These are phyloP conservation scores for Sugiyamaella mastotermitis DNA, from an alignment of 805 yeast species.

Conservation along the genomic window DNA sequence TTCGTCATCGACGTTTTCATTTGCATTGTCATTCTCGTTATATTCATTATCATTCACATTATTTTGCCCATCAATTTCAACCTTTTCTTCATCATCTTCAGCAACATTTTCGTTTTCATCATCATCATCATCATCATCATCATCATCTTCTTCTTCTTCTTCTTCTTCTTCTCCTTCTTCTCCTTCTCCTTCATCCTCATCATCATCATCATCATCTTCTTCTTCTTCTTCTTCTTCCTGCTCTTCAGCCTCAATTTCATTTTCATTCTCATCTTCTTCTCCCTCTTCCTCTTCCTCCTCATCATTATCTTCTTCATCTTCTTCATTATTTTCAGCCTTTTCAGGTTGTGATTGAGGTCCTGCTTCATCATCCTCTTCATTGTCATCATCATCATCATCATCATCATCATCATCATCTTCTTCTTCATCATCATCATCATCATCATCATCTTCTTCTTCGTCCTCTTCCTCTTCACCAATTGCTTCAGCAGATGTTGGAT, in stretches of 20 bases:
- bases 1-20: slow-evolving; percentile 3
- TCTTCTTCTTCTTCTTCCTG: slow-evolving; percentile 17
- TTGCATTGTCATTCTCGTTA: slow-evolving; percentile 1
- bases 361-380: slow-evolving; percentile 11
- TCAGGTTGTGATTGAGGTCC: slow-evolving; percentile 1
- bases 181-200: slow-evolving; percentile 19
- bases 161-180: slow-evolving; percentile 10
- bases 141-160: slow-evolving; percentile 7
- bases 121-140: slow-evolving; percentile 16
- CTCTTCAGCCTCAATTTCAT: slow-evolving; percentile 15
- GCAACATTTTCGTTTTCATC: neutral
- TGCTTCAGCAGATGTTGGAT: slow-evolving; percentile 15
- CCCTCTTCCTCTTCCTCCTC: slow-evolving; percentile 13
- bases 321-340: neutral
- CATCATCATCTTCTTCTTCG: slow-evolving; percentile 24
- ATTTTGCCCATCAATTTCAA: slow-evolving; percentile 12
- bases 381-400: slow-evolving; percentile 13
- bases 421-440: slow-evolving; percentile 12
- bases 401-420: slow-evolving; percentile 22
- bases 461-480: slow-evolving; percentile 24
- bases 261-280: slow-evolving; percentile 16
- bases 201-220: slow-evolving; percentile 18
- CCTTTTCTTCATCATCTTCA: neutral
- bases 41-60: slow-evolving; percentile 13
- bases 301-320: slow-evolving; percentile 9